A percentile compares a stretch with the other conserved stretches of the same genome.
These are phyloP conservation scores for Candolleomyces aberdarensis DNA, from an alignment of 768 basidiomycete genomes.

Conservation along the genomic window DNA sequence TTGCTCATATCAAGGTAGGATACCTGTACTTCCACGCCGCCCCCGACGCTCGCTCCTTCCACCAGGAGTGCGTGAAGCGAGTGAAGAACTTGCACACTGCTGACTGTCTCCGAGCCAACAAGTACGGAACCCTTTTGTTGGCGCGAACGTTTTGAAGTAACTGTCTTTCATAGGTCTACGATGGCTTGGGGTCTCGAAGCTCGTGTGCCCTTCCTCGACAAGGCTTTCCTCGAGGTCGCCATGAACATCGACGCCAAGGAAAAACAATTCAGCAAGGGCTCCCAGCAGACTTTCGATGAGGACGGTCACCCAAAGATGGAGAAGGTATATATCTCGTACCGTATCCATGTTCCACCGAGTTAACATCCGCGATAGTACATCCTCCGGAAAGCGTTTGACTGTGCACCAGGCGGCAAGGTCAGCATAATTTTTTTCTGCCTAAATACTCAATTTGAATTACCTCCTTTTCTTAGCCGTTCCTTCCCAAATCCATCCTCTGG, in stretches of 20 bases:
- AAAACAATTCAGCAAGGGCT: slow-evolving; percentile 89
- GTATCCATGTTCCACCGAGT: slow-evolving; percentile 5
- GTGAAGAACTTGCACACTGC: slow-evolving; percentile 98
- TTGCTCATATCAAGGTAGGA: slow-evolving; percentile 41
- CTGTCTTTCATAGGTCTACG: slow-evolving; percentile 61
- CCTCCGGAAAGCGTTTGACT: slow-evolving; percentile 93
- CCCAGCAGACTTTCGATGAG: slow-evolving; percentile 65
- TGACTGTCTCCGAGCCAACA: slow-evolving; percentile 97
- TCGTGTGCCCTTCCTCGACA: slow-evolving; percentile 98
- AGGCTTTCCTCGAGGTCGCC: slow-evolving; percentile 88
- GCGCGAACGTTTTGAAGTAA: neutral
- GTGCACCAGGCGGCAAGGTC: slow-evolving; percentile 73
- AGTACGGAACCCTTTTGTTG: slow-evolving; percentile 45
- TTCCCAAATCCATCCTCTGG: slow-evolving; percentile 94
- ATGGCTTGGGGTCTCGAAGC: slow-evolving; percentile 99
- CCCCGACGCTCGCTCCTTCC: slow-evolving; percentile 82
- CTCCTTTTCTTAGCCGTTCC: slow-evolving; percentile 62
- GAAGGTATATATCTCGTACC: slow-evolving; percentile 55
- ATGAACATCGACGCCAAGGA: slow-evolving; percentile 87
- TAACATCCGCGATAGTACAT: slow-evolving; percentile 64
- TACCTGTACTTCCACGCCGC: slow-evolving; percentile 99
- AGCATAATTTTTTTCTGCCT: neutral
- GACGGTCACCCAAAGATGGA: slow-evolving; percentile 94
- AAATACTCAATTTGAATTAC: neutral
- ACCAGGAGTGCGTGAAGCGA: slow-evolving; percentile 91